A percentile compares a stretch with the other conserved stretches of the same genome.
phyloP scores from a whole-genome alignment of 306 rosid species.

The Coriaria nepalensis region DNA sequence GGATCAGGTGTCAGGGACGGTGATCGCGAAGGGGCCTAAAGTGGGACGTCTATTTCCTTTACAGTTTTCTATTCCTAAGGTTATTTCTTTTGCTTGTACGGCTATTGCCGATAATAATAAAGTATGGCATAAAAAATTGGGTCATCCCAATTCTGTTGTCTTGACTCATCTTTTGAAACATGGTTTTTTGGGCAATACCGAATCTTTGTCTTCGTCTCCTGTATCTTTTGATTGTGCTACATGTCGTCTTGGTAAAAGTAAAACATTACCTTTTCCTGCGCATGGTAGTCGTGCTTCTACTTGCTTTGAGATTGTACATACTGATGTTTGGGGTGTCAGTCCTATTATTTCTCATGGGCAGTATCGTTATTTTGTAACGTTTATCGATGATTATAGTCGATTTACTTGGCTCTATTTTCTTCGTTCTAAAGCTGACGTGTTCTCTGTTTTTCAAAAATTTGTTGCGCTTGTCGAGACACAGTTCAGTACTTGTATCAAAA shows the following conservation, averaged over 20 bases:
- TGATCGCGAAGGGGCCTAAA: no score
- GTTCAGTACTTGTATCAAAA: background rate
- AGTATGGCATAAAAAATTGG: no score
- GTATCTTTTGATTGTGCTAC: background rate
- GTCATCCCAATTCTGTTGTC: no score
- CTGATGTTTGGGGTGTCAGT: constrained; percentile 3
- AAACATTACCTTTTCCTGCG: background rate
- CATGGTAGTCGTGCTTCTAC: background rate
- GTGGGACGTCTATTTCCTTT: no score
- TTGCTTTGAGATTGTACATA: constrained; percentile 2
- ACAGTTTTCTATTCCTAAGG: no score
- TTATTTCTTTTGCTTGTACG: no score
- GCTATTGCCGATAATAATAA: no score
- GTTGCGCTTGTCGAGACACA: constrained; percentile 5
- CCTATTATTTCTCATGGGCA: constrained; percentile 3
- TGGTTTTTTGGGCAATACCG: constrained; percentile 1
- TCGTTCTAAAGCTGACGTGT: background rate
- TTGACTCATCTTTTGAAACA: no score
- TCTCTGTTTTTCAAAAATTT: background rate
- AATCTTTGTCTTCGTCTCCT: background rate
- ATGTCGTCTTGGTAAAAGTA: constrained; percentile 6
- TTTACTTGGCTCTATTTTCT: constrained; percentile 5
- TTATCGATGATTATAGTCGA: background rate
- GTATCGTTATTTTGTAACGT: background rate
- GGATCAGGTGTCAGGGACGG: no score